Evolutionary conservation across 495 filamentous ascomycete genomes (phyloP).

Genomic region (Aspergillus nanangensis): DNA sequence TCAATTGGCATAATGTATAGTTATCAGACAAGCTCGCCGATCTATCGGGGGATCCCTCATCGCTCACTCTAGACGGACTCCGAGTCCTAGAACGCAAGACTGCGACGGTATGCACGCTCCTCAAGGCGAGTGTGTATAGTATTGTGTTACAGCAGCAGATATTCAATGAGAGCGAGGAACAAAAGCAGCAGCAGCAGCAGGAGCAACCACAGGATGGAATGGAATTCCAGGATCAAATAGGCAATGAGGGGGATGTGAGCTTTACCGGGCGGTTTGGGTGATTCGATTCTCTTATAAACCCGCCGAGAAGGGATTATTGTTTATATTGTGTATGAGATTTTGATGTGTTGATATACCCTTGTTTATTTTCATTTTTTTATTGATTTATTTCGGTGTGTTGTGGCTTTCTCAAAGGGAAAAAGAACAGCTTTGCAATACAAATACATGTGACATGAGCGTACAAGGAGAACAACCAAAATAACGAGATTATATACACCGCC

Average conservation of each 20-base stretch:
- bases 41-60: conserved; percentile 27
- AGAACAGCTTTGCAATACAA: conserved; percentile 9
- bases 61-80: conserved; percentile 61
- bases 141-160: conserved; percentile 98
- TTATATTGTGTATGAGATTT: background rate
- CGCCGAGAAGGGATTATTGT: conserved; percentile 2
- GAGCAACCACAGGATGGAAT: conserved; percentile 20
- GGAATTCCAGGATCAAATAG: conserved; percentile 21
- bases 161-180: conserved; percentile 52
- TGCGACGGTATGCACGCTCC: conserved; percentile 83
- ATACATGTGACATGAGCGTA: conserved; percentile 15
- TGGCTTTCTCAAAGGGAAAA: conserved; percentile 9
- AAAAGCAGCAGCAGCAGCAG: conserved; percentile 29
- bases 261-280: conserved; percentile 24
- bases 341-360: conserved; percentile 6
- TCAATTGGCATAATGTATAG: conserved; percentile 12
- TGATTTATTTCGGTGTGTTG: conserved; percentile 7
- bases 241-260: conserved; percentile 27
- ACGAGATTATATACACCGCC: conserved; percentile 38
- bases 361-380: conserved; percentile 1
- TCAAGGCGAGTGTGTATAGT: conserved; percentile 97
- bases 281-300: too few species aligned
- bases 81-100: conserved; percentile 90
- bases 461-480: conserved; percentile 22
- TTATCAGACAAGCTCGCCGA: conserved; percentile 35